Evolutionary conservation across 352 stramenopile genomes (phyloP).

Genomic region (Phytophthora litchii): DNA sequence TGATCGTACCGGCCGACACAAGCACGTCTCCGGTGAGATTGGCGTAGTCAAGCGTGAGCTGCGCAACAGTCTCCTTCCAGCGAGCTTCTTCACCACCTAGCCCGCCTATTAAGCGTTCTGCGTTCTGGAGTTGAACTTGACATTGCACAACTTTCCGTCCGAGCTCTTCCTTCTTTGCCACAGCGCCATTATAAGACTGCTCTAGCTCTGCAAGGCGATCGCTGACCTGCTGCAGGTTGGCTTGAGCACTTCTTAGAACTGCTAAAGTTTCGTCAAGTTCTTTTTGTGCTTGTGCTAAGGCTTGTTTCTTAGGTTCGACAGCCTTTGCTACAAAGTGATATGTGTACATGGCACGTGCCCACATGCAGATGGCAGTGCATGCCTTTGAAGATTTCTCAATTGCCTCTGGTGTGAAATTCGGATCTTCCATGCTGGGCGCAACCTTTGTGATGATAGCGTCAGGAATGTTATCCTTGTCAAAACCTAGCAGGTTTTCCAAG

Average conservation of each 20-base stretch:
- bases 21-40: slow-evolving; percentile 88
- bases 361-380: slow-evolving; percentile 93
- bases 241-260: slow-evolving; percentile 84
- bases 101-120: slow-evolving; percentile 83
- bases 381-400: slow-evolving; percentile 93
- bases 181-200: slow-evolving; percentile 80
- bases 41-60: slow-evolving; percentile 75
- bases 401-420: slow-evolving; percentile 90
- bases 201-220: slow-evolving; percentile 87
- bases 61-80: slow-evolving; percentile 84
- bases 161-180: slow-evolving; percentile 92
- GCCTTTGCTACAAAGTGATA: slow-evolving; percentile 92
- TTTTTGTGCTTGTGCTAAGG: slow-evolving; percentile 80
- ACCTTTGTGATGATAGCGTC: slow-evolving; percentile 88
- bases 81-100: slow-evolving; percentile 85
- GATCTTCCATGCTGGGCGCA: slow-evolving; percentile 86
- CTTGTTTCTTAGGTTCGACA: slow-evolving; percentile 92
- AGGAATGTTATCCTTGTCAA: slow-evolving; percentile 95
- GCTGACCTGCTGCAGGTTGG: slow-evolving; percentile 81
- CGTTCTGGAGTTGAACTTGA: slow-evolving; percentile 89
- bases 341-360: slow-evolving; percentile 93
- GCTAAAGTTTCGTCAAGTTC: slow-evolving; percentile 89
- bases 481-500: slow-evolving; percentile 87
- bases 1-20: slow-evolving; percentile 86
- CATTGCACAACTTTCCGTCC: slow-evolving; percentile 89